A percentile compares a stretch with the other conserved stretches of the same genome.
phyloP scores from a whole-genome alignment of 352 stramenopile species.

The Blastocystis hominis region DNA sequence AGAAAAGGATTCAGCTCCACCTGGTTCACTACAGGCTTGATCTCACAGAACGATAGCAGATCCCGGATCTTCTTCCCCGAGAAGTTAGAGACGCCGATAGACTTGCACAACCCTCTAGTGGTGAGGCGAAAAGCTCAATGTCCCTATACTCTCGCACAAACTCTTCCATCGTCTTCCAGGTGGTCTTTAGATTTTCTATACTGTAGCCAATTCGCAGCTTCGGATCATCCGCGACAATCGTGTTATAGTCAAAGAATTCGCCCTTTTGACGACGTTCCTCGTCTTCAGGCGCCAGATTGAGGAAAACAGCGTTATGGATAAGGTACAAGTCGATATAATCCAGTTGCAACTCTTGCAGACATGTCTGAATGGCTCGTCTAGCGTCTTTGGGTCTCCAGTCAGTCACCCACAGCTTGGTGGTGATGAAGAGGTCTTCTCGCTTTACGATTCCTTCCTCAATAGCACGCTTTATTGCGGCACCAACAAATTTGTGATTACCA shows the following conservation, averaged over 20 bases:
- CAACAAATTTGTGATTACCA: constrained; percentile 66
- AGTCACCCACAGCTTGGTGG: constrained; percentile 61
- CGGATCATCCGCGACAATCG: not conserved
- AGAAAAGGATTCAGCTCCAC: constrained; percentile 70
- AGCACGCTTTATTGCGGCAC: constrained; percentile 61
- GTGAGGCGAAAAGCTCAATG: constrained; percentile 60
- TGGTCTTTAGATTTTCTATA: not conserved
- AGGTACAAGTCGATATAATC: constrained; percentile 37
- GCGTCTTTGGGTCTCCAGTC: constrained; percentile 68
- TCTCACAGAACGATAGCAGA: constrained; percentile 63
- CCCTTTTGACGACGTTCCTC: not conserved
- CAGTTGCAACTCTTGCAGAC: constrained; percentile 15
- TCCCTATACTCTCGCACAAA: constrained; percentile 62
- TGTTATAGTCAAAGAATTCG: not conserved
- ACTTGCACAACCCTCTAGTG: constrained; percentile 60
- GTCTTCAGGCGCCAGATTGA: not conserved
- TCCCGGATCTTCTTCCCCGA: constrained; percentile 61
- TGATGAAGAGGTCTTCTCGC: constrained; percentile 55
- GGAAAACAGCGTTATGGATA: not conserved
- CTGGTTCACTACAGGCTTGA: constrained; percentile 68
- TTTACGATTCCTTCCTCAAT: constrained; percentile 33
- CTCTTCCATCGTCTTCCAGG: not conserved
- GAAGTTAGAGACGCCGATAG: constrained; percentile 70
- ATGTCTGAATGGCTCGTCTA: constrained; percentile 61
- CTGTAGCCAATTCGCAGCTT: not conserved